A percentile compares a stretch with the other conserved stretches of the same genome.
Conservation (phyloP, 108 stramenopile genomes). For the Nitzschia inconspicua region DNA sequence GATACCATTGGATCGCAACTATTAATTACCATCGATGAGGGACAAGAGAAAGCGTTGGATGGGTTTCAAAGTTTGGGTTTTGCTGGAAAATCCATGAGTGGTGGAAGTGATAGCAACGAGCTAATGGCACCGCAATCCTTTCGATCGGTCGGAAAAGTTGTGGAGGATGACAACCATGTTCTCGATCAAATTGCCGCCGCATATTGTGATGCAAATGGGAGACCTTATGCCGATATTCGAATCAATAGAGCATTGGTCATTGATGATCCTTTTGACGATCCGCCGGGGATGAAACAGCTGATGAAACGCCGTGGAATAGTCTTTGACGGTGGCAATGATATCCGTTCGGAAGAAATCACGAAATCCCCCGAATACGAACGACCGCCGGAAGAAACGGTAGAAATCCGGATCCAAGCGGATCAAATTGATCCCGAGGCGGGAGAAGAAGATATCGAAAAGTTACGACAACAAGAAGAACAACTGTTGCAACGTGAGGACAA, state of each 20-base stretch:
- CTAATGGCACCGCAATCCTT: conserved; percentile 34
- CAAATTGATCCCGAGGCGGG: conserved; percentile 43
- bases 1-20: conserved; percentile 93
- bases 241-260: conserved; percentile 88
- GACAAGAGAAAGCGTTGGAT: conserved; percentile 59
- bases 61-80: conserved; percentile 21
- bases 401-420: conserved; percentile 59
- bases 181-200: conserved; percentile 78
- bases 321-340: conserved; percentile 8
- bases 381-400: conserved; percentile 83
- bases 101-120: conserved; percentile 33
- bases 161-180: conserved; percentile 87
- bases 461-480: conserved; percentile 44
- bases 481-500: conserved; percentile 73
- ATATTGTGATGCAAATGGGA: conserved; percentile 88
- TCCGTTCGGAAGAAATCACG: conserved; percentile 1
- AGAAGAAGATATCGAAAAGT: conserved; percentile 27
- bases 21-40: conserved; percentile 83
- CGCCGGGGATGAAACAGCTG: conserved; percentile 54
- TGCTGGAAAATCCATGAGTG: background rate
- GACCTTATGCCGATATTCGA: conserved; percentile 96
- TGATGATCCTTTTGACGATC: conserved; percentile 93
- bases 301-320: conserved; percentile 37
- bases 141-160: conserved; percentile 86
- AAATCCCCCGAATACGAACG: conserved; percentile 64